Evolutionary conservation across 768 basidiomycete genomes (phyloP).

Genomic region (Podaxis sp.): DNA sequence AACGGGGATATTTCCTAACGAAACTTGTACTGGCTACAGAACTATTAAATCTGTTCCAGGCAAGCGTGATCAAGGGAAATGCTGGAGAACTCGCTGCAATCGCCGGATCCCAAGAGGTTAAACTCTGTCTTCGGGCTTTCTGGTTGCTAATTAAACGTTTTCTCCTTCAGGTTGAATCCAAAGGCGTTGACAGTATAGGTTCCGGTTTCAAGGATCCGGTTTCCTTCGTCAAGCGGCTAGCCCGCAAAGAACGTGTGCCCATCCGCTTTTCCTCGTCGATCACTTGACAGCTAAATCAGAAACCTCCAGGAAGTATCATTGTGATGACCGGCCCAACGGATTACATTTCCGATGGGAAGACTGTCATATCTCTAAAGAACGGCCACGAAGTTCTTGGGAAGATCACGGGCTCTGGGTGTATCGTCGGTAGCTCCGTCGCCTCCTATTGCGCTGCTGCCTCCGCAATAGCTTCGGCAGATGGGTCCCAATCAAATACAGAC

Average conservation of each 20-base stretch:
- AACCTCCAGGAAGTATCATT: slow-evolving; percentile 66
- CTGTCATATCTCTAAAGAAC: slow-evolving; percentile 68
- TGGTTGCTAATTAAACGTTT: neutral
- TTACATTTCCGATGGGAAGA: slow-evolving; percentile 80
- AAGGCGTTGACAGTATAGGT: slow-evolving; percentile 87
- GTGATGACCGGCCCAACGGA: slow-evolving; percentile 80
- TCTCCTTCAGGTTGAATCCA: slow-evolving; percentile 54
- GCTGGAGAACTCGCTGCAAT: slow-evolving; percentile 84
- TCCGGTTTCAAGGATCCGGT: slow-evolving; percentile 74
- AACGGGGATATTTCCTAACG: neutral
- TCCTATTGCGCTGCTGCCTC: slow-evolving; percentile 73
- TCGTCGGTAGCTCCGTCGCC: slow-evolving; percentile 74
- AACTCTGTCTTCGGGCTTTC: neutral
- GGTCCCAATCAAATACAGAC: slow-evolving; percentile 25
- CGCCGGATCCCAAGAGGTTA: slow-evolving; percentile 72
- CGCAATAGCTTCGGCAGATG: slow-evolving; percentile 26
- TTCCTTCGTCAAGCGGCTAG: slow-evolving; percentile 64
- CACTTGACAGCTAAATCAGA: neutral
- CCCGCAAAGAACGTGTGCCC: slow-evolving; percentile 69
- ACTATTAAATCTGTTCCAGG: slow-evolving; percentile 76
- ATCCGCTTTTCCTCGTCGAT: neutral
- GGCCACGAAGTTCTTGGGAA: slow-evolving; percentile 70
- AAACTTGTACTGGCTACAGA: slow-evolving; percentile 35
- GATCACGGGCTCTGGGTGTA: slow-evolving; percentile 91
- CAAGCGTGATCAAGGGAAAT: slow-evolving; percentile 93